Conservation (phyloP, 768 basidiomycete species). For the Trametes coccinea region DNA sequence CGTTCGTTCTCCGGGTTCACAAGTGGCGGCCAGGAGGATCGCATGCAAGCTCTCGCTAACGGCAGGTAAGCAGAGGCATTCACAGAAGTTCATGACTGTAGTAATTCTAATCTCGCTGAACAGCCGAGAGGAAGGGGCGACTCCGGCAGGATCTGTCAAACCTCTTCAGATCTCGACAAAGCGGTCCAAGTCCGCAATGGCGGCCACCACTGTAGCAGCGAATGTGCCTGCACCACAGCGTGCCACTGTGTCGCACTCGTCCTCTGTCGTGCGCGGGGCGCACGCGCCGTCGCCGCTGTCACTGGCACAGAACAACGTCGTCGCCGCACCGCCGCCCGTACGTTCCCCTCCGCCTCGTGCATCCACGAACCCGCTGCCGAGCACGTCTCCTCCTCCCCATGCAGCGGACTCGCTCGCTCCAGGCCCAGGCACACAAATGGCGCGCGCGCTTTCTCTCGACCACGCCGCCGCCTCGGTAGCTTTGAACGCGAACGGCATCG, state of each 20-base stretch:
- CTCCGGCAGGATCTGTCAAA: slow-evolving; percentile 7
- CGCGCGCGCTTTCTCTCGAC: slow-evolving; percentile 20
- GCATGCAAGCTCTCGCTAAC: slow-evolving; percentile 11
- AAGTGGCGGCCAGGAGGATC: slow-evolving; percentile 34
- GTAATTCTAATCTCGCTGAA: background rate
- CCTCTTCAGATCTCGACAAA: slow-evolving; percentile 23
- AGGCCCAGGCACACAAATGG: slow-evolving; percentile 8
- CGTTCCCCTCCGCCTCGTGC: slow-evolving; percentile 21
- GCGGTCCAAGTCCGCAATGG: slow-evolving; percentile 26
- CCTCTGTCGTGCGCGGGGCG: slow-evolving; percentile 28
- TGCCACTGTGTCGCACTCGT: slow-evolving; percentile 30
- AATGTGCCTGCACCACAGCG: slow-evolving; percentile 28
- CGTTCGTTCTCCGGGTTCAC: slow-evolving; percentile 76
- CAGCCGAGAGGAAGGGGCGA: slow-evolving; percentile 8
- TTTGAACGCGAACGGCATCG: slow-evolving; percentile 5
- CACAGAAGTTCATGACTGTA: background rate
- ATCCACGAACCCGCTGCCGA: slow-evolving; percentile 21
- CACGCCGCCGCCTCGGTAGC: slow-evolving; percentile 7
- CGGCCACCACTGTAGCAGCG: slow-evolving; percentile 15
- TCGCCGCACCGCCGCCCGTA: slow-evolving; percentile 20
- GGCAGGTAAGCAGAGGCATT: slow-evolving; percentile 20
- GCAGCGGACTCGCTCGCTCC: slow-evolving; percentile 20
- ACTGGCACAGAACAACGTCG: slow-evolving; percentile 40
- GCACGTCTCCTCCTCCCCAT: slow-evolving; percentile 12
- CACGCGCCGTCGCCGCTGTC: slow-evolving; percentile 46